Base-by-base conservation (phyloP, 169 alveolate species). In the Eimeria maxima region DNA sequence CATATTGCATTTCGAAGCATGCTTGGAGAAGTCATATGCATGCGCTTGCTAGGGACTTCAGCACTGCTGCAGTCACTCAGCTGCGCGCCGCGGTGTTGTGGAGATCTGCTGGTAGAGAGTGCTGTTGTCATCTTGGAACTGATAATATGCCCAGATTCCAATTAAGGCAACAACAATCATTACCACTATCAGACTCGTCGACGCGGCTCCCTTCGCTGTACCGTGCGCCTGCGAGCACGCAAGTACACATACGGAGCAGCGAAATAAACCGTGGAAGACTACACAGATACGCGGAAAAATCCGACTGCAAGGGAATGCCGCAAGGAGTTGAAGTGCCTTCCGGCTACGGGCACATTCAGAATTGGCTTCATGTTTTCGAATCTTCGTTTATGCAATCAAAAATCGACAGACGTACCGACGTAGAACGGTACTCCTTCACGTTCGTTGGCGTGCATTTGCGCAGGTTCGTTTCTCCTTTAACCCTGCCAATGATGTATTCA, bases 391-490 rank as follows among this genome's bases (percentile, higher is more conserved):
- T 29, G 47, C 78, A 69, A 6, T 29, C 78, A 69, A 7, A 47
- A 44, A 45, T 6, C 1, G 38, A 5, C n/a, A 45, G 3, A 44
- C 63, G 13, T 63, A 44, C 89, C 89, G 89, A 16, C 3, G 6
- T 24, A 16, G 50, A 47, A 6, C 27, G 5, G 71, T 10, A 92
- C 95, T 98, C 98, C 97, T 98, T 97, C 97, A 97, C 20, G 3
- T 50, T 13, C 29, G 38, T 42, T 20, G 78, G 90, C 24, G 47
- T 38, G 81, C 96, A 74, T 83, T 24, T 47, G 45, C 84, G 80
- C 20, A 80, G 44, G 20, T 80, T 78, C 45, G 87, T 87, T 38
- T 47, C 76, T 14, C 95, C 95, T 60, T 95, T 94, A 63, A 95
- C 87, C 27, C 92, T 95, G 50, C 97, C 97, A 3, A 95, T 47